Evolutionary conservation across 176 grass and related monocot species (phyloP), one percentile per base, ranked within the genome.

Genomic region (Oryza punctata): DNA sequence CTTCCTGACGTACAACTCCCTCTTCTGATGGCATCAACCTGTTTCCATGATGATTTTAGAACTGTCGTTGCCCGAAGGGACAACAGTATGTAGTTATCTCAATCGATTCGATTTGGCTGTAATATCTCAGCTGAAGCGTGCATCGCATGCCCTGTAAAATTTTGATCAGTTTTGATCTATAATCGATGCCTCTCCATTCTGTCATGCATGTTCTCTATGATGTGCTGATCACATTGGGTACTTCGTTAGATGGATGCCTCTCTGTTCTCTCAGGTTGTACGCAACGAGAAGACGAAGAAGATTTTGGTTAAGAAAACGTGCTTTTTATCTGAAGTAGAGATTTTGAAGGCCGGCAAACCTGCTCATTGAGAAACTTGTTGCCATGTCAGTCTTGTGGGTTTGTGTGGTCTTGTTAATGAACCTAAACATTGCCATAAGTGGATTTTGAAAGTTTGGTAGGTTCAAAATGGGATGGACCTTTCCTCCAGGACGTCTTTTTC

Each of bases 1-100:
- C 25, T 32, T 96, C 76, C 30, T 81, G 28, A 94, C 93, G 6
- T 99, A 99, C 81, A 94, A 99, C 82, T 99, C 96, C 7, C 87
- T 99, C 61, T 99, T 96, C 78, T 99, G 73, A 75, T 80, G 21
- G 69, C 54, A 21, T 43, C 10, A 12, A 24, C 3, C 21, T 21
- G 69, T 26, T 26, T 5, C 41, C 19, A 32, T 16, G 61, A 7
- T 6, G 1, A 33, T 15, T 78, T 54, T 67, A 0, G 32, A n/a
- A n/a, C 27, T 12, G 26, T 6, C n/a, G 10, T 84, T 69, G 82
- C 82, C 70, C 63, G 37, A 89, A 80, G 81, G 81, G 81, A 27
- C 63, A 38, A 21, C 61, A 6, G n/a, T 45, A 35, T 24, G 76
- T 57, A 57, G 52, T 15, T 57, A 57, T 21, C 18, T 21, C 21